phyloP scores from a whole-genome alignment of 1,284 basidiomycete species.

The Thecaphora frezii region DNA sequence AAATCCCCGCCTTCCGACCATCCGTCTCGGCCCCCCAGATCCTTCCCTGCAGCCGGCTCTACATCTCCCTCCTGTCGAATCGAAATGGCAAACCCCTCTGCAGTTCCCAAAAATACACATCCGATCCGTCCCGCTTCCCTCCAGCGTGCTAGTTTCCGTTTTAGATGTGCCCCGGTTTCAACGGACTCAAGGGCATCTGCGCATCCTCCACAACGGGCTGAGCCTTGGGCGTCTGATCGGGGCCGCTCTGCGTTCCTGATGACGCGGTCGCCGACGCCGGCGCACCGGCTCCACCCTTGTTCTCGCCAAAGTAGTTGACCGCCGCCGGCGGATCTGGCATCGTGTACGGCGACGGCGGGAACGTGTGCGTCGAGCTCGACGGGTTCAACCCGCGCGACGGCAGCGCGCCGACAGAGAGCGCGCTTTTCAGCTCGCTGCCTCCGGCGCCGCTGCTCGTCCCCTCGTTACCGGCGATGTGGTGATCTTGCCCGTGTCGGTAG shows the following conservation, averaged over 20 bases:
- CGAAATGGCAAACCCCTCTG: too few relatives aligned
- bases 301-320: slow-evolving; percentile 41
- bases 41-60: too few relatives aligned
- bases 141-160: too few relatives aligned
- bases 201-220: neutral
- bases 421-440: neutral
- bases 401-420: neutral
- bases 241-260: too few relatives aligned
- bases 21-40: too few relatives aligned
- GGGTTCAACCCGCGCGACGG: slow-evolving; percentile 7
- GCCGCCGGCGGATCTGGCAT: slow-evolving; percentile 41
- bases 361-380: slow-evolving; percentile 3
- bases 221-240: slow-evolving; percentile 25
- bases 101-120: too few relatives aligned
- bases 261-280: neutral
- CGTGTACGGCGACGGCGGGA: slow-evolving; percentile 40
- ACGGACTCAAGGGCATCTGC: neutral
- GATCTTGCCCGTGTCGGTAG: slow-evolving; percentile 50
- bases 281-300: slow-evolving; percentile 1
- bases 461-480: slow-evolving; percentile 7
- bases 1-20: too few relatives aligned
- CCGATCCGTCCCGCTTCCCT: too few relatives aligned
- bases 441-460: neutral
- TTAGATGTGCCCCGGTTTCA: neutral
- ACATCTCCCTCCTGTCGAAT: too few relatives aligned